A percentile compares a stretch with the other conserved stretches of the same genome.
Conservation (phyloP, 352 stramenopile genomes). For the Pythium myriotylum region DNA sequence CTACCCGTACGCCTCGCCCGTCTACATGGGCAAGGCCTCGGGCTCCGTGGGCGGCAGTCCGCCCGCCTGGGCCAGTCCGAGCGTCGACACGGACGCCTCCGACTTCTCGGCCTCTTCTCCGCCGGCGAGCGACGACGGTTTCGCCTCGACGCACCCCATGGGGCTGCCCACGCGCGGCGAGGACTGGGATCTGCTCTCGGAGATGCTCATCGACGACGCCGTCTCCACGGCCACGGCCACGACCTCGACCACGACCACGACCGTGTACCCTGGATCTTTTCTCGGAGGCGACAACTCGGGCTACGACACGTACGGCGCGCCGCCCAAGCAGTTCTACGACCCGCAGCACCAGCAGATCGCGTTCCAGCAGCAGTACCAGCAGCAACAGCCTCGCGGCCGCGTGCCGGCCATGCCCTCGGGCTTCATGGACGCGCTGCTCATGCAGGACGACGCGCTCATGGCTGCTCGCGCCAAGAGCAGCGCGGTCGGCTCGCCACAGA, state of each 20-base stretch:
- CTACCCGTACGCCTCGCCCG: constrained; percentile 6
- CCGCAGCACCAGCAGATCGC: constrained; percentile 12
- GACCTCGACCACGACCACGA: constrained; percentile 13
- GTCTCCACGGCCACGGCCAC: too few species aligned
- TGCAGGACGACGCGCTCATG: constrained; percentile 21
- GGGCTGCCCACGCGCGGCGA: constrained; percentile 2
- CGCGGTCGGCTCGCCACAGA: constrained; percentile 26
- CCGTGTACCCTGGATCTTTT: constrained; percentile 9
- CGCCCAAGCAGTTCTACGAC: constrained; percentile 1
- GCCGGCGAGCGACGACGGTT: constrained; percentile 32
- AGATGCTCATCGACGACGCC: constrained; percentile 59
- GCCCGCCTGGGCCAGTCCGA: constrained; percentile 7
- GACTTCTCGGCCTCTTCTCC: constrained; percentile 31
- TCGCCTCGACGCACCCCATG: constrained; percentile 10
- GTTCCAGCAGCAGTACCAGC: background rate
- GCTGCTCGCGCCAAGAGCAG: constrained; percentile 10
- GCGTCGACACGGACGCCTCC: constrained; percentile 34
- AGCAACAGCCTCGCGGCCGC: background rate
- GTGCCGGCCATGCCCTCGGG: constrained; percentile 5
- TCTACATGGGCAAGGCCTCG: background rate
- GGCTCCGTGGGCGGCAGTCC: background rate
- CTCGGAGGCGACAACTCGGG: background rate
- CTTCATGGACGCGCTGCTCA: constrained; percentile 26
- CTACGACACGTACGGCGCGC: constrained; percentile 16
- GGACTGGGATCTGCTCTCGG: constrained; percentile 63